Evolutionary conservation across 306 rosid species (phyloP), one percentile per base, ranked within the genome.

Genomic region (Echinosophora koreensis): DNA sequence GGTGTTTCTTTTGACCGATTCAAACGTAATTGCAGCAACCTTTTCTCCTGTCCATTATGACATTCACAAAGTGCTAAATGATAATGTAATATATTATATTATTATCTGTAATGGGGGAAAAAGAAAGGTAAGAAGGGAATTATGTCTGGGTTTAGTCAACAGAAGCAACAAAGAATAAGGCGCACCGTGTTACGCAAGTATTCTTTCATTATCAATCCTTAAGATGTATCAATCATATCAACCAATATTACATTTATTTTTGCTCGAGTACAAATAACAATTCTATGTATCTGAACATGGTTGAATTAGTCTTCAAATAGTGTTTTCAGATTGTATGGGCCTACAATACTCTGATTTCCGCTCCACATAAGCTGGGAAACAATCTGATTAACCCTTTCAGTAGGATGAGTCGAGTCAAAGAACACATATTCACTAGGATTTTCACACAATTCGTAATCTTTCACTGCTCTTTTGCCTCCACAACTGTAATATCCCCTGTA

Each of bases 391-490:
- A n/a, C 88, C 16, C 46, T 82, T 7, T 91, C 80, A 5, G 88
- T 72, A 2, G 86, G 80, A 86, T 89, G 97, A 79, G 12, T 5
- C 0, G 88, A 69, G 15, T 88, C 94, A 58, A 88, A 91, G 66
- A 87, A 86, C 27, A 89, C 72, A 77, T 83, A 75, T 17, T 89
- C 84, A 28, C 17, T 60, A 3, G 79, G 84, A 74, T 80, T 80
- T 11, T 71, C 69, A 71, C 94, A 91, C n/a, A 89, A 73, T 0
- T 86, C 75, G 35, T 76, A 88, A 54, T 88, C 81, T 51, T 62
- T 60, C 16, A 54, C 22, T 11, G 28, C 82, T 77, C 89, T 81
- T 83, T 62, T 80, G 54, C 90, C 88, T 44, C 94, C 94, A 60
- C 97, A 91, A 69, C 80, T 91, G 10, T 8, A 27, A 52, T 71